Conservation (phyloP, 805 yeast genomes). For the Wickerhamiella musiphila region DNA sequence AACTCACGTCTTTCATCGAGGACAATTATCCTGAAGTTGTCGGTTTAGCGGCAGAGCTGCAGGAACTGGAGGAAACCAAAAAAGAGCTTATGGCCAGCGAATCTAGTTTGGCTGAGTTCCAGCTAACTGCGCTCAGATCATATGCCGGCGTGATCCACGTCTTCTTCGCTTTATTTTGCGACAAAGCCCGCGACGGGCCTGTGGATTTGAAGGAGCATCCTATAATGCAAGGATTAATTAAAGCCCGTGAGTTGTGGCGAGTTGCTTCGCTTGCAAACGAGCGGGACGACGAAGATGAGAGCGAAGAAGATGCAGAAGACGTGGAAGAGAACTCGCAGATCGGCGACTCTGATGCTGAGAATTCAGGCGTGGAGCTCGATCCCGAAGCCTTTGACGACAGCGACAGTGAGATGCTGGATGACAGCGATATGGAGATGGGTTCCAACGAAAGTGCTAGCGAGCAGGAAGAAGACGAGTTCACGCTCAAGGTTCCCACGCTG, state of each 20-base stretch:
- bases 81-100: constrained; percentile 7
- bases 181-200: constrained; percentile 33
- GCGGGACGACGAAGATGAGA: constrained; percentile 8
- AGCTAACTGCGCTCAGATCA: constrained; percentile 54
- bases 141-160: constrained; percentile 65
- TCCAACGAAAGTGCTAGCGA: constrained; percentile 7
- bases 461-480: constrained; percentile 14
- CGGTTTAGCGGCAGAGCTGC: constrained; percentile 53
- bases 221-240: constrained; percentile 72
- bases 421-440: neutral
- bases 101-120: constrained; percentile 22
- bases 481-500: constrained; percentile 9
- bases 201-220: constrained; percentile 70
- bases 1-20: constrained; percentile 35
- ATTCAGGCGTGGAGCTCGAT: constrained; percentile 4
- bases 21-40: constrained; percentile 67
- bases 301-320: constrained; percentile 4
- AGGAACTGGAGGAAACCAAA: constrained; percentile 22
- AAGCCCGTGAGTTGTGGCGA: constrained; percentile 77
- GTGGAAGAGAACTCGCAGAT: constrained; percentile 4
- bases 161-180: constrained; percentile 59
- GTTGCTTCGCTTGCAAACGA: constrained; percentile 43
- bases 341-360: constrained; percentile 2
- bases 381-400: neutral
- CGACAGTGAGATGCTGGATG: constrained; percentile 2